Evolutionary conservation across 2,329 filamentous ascomycete species (phyloP), one percentile per base, ranked within the genome.

Genomic region (Monosporascus sp.): DNA sequence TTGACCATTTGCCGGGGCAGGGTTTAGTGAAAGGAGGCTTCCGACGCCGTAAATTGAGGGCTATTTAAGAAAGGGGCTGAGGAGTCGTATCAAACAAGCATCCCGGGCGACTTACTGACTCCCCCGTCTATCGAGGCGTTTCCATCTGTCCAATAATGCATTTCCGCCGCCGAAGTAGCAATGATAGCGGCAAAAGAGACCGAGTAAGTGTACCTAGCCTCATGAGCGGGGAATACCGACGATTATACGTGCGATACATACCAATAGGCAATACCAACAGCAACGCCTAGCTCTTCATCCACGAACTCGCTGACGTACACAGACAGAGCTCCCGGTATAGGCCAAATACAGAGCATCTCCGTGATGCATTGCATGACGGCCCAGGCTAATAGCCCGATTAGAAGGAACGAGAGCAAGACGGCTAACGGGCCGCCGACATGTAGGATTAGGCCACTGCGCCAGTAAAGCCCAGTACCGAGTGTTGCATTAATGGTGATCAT

Each of bases 291-390:
- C 38, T 69, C 67, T 9, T 53, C 57, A 41, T 70, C 66, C 8
- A 70, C 63, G 51, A 68, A 70, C 50, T 65, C 64, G 50, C 65
- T 60, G 9, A 69, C 65, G 43, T 66, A 70, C 43, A 65, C 61
- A 6, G 63, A 62, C 22, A 70, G 37, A 2, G 67, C 66, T 22
- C 67, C 66, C 1, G 66, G 66, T 16, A 70, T 59, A 5, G 67
- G 65, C 65, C 65, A 68, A 20, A 68, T 64, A 53, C 65, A 68
- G 11, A 67, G 54, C 52, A 68, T 57, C 44, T 68, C 65, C 20
- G 64, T 62, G 38, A 67, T 62, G 50, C 63, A 67, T 46, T 68
- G 64, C 61, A 64, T 68, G n/a, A 67, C 64, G 24, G 59, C 58
- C 64, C 64, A 67, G 9, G 64, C 59, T 8, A 68, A 50, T 40